Conservation (phyloP, 768 basidiomycete genomes). For the Boletus insuetus region DNA sequence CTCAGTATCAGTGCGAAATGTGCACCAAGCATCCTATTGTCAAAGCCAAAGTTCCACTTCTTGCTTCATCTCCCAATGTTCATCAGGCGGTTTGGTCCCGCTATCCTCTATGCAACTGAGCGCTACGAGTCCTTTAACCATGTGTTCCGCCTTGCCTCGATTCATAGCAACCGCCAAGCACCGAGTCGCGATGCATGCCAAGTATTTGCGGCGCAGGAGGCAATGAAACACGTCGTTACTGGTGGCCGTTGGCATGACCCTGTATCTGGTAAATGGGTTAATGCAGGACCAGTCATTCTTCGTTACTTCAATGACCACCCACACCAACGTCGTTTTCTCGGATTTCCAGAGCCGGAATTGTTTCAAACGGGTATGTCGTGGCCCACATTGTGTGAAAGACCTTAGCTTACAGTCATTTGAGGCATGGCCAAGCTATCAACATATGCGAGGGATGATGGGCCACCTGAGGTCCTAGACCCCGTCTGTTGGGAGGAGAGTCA, state of each 20-base stretch:
- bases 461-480: no score
- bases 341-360: not conserved
- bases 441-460: no score
- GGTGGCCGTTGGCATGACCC: conserved; percentile 16
- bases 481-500: no score
- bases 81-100: conserved; percentile 28
- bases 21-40: conserved; percentile 24
- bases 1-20: conserved; percentile 21
- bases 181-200: conserved; percentile 24
- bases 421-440: no score
- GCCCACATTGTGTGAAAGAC: no score
- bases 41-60: conserved; percentile 33
- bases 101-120: conserved; percentile 30
- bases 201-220: conserved; percentile 7
- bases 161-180: conserved; percentile 32
- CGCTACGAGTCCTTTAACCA: conserved; percentile 29
- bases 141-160: conserved; percentile 21
- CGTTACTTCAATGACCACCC: not conserved
- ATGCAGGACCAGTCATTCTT: not conserved
- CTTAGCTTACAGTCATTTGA: no score
- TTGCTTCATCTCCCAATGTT: conserved; percentile 26
- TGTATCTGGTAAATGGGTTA: not conserved
- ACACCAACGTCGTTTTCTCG: not conserved
- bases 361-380: no score
- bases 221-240: conserved; percentile 8